Evolutionary conservation across 495 filamentous ascomycete species (phyloP).

Genomic region (Daldinia grandis): DNA sequence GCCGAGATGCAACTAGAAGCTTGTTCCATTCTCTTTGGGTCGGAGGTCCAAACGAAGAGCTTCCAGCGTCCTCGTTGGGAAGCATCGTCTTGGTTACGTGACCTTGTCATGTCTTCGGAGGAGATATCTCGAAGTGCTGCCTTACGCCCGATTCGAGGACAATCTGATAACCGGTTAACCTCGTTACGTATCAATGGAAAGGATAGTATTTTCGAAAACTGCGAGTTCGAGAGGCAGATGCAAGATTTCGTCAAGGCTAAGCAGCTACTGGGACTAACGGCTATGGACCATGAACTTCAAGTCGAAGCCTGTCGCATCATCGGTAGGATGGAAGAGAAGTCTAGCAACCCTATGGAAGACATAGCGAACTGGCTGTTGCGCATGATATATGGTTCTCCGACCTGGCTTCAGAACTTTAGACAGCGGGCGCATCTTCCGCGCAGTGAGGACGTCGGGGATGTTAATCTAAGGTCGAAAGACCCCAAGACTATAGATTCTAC

Average conservation of each 20-base stretch:
- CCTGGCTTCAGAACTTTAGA: slow-evolving; percentile 59
- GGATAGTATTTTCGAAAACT: slow-evolving; percentile 56
- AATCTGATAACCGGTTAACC: slow-evolving; percentile 45
- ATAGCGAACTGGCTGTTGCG: slow-evolving; percentile 60
- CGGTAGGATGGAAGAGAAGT: slow-evolving; percentile 57
- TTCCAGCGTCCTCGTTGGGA: slow-evolving; percentile 31
- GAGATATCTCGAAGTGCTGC: slow-evolving; percentile 46
- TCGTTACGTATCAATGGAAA: slow-evolving; percentile 58
- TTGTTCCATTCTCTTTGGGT: slow-evolving; percentile 52
- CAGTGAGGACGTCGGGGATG: slow-evolving; percentile 57
- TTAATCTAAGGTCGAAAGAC: slow-evolving; percentile 57
- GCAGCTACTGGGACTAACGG: slow-evolving; percentile 60
- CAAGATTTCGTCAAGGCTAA: slow-evolving; percentile 59
- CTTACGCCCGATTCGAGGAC: slow-evolving; percentile 48
- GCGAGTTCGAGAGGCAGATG: slow-evolving; percentile 57
- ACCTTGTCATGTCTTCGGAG: slow-evolving; percentile 58
- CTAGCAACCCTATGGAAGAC: slow-evolving; percentile 52
- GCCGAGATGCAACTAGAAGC: slow-evolving; percentile 56
- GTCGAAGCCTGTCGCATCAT: slow-evolving; percentile 60
- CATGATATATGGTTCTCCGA: slow-evolving; percentile 50
- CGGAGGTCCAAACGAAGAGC: slow-evolving; percentile 45
- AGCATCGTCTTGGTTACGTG: slow-evolving; percentile 61
- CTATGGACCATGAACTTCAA: slow-evolving; percentile 63
- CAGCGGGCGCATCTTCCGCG: slow-evolving; percentile 59
- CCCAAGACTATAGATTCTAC: slow-evolving; percentile 61